Conservation (phyloP, 176 grass and related monocot genomes). For the Areca catechu region DNA sequence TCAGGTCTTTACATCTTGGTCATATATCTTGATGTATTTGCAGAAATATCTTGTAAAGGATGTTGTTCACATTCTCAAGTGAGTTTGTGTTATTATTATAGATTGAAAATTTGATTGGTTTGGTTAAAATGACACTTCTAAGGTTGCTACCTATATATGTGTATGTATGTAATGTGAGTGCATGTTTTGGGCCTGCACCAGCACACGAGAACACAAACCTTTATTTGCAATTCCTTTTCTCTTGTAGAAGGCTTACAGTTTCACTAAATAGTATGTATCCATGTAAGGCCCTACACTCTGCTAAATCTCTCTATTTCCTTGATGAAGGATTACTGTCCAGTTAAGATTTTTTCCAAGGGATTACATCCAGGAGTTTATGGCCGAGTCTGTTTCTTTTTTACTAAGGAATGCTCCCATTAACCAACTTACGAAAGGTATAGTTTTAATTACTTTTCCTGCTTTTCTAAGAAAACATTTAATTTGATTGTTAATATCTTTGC, state of each 20-base stretch:
- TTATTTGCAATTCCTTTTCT: neutral
- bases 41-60: slow-evolving; percentile 97
- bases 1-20: slow-evolving; percentile 96
- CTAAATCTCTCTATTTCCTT: slow-evolving; percentile 16
- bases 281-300: slow-evolving; percentile 5
- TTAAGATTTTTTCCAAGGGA: slow-evolving; percentile 67
- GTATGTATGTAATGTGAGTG: too few species aligned
- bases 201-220: too few species aligned
- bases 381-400: slow-evolving; percentile 90
- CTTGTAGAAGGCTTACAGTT: slow-evolving; percentile 1
- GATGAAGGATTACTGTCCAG: slow-evolving; percentile 57
- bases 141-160: too few species aligned
- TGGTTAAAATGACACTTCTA: too few species aligned
- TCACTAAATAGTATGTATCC: too few species aligned
- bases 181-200: too few species aligned
- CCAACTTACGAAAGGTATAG: slow-evolving; percentile 38
- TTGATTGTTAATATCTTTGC: too few species aligned
- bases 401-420: slow-evolving; percentile 64
- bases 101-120: too few species aligned
- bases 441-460: neutral
- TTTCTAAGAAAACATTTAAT: neutral
- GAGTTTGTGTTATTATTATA: slow-evolving; percentile 17
- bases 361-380: slow-evolving; percentile 89
- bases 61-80: slow-evolving; percentile 67
- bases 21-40: slow-evolving; percentile 91